Conservation (phyloP, 2,329 filamentous ascomycete species). For the Paecilomyces fulvus region DNA sequence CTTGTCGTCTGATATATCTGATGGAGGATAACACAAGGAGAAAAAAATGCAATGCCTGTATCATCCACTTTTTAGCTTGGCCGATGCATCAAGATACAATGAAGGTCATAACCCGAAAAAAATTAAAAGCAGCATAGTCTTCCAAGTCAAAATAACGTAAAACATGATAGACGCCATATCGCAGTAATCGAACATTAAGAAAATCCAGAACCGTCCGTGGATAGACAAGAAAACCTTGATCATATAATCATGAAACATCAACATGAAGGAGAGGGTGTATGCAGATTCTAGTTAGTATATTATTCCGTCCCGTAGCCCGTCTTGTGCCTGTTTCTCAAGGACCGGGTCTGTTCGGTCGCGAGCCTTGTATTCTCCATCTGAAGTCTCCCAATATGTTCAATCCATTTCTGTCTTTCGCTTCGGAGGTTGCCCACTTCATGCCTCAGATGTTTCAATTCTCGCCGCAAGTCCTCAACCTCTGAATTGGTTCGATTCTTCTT, state of each 20-base stretch:
- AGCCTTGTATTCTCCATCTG: constrained; percentile 51
- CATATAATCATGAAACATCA: neutral
- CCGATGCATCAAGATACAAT: neutral
- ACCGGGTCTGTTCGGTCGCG: constrained; percentile 6
- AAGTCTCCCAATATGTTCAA: constrained; percentile 45
- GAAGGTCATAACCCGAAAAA: neutral
- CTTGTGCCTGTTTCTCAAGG: constrained; percentile 6
- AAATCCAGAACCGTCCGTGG: neutral
- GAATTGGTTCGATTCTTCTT: constrained; percentile 34
- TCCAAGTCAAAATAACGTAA: neutral
- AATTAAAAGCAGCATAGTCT: neutral
- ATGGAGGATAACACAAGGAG: neutral
- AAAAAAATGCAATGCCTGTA: neutral
- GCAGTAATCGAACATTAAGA: neutral
- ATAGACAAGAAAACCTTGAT: neutral
- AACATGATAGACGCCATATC: neutral
- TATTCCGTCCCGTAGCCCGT: constrained; percentile 1
- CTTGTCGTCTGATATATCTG: neutral
- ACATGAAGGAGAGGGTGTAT: neutral
- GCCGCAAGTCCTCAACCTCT: constrained; percentile 40
- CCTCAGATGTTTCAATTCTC: constrained; percentile 38
- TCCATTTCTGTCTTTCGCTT: constrained; percentile 42
- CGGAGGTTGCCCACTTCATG: constrained; percentile 42
- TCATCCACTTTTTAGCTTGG: neutral
- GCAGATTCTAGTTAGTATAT: neutral